phyloP scores from a whole-genome alignment of 805 yeast genomes.

The Teunomyces stri region DNA sequence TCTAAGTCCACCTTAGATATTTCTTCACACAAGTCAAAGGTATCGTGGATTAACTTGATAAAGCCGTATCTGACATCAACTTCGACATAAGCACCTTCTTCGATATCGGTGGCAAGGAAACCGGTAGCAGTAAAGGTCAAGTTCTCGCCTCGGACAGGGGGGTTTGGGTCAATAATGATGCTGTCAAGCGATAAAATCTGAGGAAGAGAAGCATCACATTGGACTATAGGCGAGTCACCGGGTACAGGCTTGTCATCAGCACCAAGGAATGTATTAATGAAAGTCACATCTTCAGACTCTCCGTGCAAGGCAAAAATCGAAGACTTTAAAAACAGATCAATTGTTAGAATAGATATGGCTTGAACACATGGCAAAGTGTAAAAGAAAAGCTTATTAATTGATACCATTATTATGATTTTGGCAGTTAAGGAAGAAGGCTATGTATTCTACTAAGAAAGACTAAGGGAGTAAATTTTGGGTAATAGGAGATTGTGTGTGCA shows the following conservation, averaged over 20 bases:
- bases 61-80: slow-evolving; percentile 92
- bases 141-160: slow-evolving; percentile 83
- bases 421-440: background rate
- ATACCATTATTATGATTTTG: slow-evolving; percentile 17
- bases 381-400: slow-evolving; percentile 15
- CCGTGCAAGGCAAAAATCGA: slow-evolving; percentile 12
- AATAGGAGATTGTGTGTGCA: background rate
- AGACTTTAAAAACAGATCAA: slow-evolving; percentile 13
- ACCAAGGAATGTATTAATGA: slow-evolving; percentile 24
- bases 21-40: slow-evolving; percentile 91
- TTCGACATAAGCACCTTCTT: slow-evolving; percentile 90
- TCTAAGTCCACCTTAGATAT: slow-evolving; percentile 76
- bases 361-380: slow-evolving; percentile 13
- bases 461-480: background rate
- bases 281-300: slow-evolving; percentile 4
- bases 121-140: slow-evolving; percentile 80
- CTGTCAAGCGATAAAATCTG: slow-evolving; percentile 63
- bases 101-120: slow-evolving; percentile 49
- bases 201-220: slow-evolving; percentile 63
- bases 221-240: slow-evolving; percentile 81
- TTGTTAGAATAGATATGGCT: slow-evolving; percentile 20
- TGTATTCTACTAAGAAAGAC: background rate
- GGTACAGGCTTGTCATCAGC: slow-evolving; percentile 68
- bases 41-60: slow-evolving; percentile 81
- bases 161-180: slow-evolving; percentile 74